phyloP scores from a whole-genome alignment of 2,329 filamentous ascomycete species.

The Fusarium albosuccineum region DNA sequence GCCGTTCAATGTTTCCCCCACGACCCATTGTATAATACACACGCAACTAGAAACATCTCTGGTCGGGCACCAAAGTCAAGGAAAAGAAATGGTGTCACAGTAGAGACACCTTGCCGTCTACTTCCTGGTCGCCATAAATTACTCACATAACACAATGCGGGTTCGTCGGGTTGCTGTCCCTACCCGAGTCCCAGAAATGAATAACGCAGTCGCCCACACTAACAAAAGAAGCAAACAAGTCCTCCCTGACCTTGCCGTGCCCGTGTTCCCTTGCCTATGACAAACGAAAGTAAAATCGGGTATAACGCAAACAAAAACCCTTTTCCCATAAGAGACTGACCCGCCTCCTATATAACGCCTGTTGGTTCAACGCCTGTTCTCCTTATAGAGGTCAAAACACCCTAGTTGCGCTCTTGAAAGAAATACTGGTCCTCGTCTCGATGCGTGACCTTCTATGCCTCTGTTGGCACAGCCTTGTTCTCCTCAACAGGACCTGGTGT shows the following conservation, averaged over 20 bases:
- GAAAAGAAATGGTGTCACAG: constrained; percentile 22
- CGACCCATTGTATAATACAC: constrained; percentile 36
- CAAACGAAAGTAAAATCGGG: constrained; percentile 48
- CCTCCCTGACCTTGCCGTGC: constrained; percentile 24
- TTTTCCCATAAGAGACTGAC: constrained; percentile 34
- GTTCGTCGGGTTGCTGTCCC: constrained; percentile 28
- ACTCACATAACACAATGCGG: constrained; percentile 39
- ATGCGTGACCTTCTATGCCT: constrained; percentile 28
- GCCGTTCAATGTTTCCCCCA: constrained; percentile 13
- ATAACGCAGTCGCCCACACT: constrained; percentile 35
- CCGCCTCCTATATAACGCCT: constrained; percentile 32
- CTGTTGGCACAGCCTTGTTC: constrained; percentile 38
- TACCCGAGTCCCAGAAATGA: constrained; percentile 34
- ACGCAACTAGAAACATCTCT: constrained; percentile 28
- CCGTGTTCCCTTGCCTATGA: constrained; percentile 33
- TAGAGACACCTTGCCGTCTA: constrained; percentile 29
- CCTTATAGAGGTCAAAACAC: constrained; percentile 12
- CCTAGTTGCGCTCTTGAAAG: constrained; percentile 19
- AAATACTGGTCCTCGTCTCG: constrained; percentile 2
- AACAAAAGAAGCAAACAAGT: constrained; percentile 34
- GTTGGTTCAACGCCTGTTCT: constrained; percentile 33
- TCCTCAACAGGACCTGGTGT: constrained; percentile 43
- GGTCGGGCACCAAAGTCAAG: constrained; percentile 20
- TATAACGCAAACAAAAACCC: constrained; percentile 49
- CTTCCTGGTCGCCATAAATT: constrained; percentile 32